Evolutionary conservation across 192 early-diverging fungal genomes (phyloP).

Genomic region (Lobosporangium transversale): DNA sequence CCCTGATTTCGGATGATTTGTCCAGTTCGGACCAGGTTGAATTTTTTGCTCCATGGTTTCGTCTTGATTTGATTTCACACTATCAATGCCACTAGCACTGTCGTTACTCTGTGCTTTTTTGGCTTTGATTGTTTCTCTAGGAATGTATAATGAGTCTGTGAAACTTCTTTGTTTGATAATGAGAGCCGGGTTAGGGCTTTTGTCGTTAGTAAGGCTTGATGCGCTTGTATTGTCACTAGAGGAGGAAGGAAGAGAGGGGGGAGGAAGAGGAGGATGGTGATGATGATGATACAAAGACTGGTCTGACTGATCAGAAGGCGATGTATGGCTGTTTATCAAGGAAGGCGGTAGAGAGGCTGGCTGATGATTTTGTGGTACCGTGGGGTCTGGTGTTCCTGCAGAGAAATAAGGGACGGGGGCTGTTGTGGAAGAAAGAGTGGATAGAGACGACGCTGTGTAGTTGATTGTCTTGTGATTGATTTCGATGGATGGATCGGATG

Average conservation of each 20-base stretch:
- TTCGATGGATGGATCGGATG: neutral
- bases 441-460: neutral
- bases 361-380: neutral
- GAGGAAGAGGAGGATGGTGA: neutral
- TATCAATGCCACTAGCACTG: constrained; percentile 24
- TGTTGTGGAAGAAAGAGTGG: constrained; percentile 8
- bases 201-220: neutral
- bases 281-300: constrained; percentile 5
- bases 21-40: too few species aligned
- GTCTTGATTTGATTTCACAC: constrained; percentile 35
- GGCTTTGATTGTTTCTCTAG: constrained; percentile 27
- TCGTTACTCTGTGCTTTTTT: constrained; percentile 32
- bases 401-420: constrained; percentile 2
- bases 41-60: constrained; percentile 2
- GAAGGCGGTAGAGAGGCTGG: neutral
- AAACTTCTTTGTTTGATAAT: constrained; percentile 45
- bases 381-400: neutral
- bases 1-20: constrained; percentile 17
- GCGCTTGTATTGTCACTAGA: neutral
- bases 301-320: constrained; percentile 12
- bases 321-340: constrained; percentile 16
- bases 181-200: constrained; percentile 1
- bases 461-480: constrained; percentile 4
- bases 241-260: too few species aligned
- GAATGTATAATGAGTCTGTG: constrained; percentile 38